Evolutionary conservation across 768 basidiomycete species (phyloP).

Genomic region (Leucosporidium scottii): DNA sequence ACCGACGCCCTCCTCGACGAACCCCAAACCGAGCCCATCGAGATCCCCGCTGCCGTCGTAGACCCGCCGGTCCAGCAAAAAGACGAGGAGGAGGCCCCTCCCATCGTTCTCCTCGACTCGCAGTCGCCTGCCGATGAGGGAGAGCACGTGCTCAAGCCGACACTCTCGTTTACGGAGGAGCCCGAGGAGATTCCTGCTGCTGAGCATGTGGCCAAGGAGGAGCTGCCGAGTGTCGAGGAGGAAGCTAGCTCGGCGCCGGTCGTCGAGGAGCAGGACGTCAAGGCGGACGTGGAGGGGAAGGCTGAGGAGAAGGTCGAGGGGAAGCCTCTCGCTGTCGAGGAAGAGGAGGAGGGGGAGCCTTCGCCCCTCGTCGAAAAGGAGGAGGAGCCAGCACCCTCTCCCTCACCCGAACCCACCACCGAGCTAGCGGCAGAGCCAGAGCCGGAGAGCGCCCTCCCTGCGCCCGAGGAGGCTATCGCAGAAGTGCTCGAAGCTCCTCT

Average conservation of each 20-base stretch:
- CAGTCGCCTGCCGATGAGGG: neutral
- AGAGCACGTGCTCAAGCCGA: neutral
- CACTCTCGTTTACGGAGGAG: no score
- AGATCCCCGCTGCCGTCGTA: neutral
- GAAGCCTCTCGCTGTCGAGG: neutral
- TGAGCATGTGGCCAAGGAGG: neutral
- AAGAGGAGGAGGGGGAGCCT: constrained; percentile 3
- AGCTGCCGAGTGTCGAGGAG: neutral
- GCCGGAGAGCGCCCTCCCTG: neutral
- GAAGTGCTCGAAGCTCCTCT: neutral
- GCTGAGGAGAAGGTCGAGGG: constrained; percentile 1
- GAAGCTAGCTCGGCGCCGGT: neutral
- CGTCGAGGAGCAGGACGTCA: neutral
- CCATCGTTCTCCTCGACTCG: neutral
- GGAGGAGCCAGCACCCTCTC: neutral
- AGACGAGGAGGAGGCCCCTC: neutral
- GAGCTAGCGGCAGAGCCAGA: neutral
- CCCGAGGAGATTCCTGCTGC: neutral
- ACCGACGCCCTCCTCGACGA: neutral
- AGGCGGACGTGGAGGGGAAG: neutral
- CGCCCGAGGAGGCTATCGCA: neutral
- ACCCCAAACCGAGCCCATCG: neutral
- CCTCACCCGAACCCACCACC: neutral
- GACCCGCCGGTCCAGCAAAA: neutral
- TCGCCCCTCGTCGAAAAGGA: no score